Evolutionary conservation across 371 early-diverging fungal species (phyloP), one percentile per base, ranked within the genome.

Genomic region (Fennellomyces sp.): DNA sequence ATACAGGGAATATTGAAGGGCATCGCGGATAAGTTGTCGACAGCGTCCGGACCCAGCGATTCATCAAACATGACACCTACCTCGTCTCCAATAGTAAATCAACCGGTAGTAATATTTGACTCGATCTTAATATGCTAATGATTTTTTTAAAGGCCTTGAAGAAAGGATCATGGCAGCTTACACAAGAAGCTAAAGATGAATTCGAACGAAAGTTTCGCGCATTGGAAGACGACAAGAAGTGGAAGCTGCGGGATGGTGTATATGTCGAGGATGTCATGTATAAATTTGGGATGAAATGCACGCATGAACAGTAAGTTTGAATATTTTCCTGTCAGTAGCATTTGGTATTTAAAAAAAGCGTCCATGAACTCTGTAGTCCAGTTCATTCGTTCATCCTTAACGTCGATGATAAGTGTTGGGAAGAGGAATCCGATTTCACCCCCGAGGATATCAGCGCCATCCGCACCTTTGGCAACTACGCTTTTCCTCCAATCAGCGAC

Each of bases 231-330:
- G 15, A 8, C 15, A 48, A 48, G 48, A 53, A 53, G 30, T 53
- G 53, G 53, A 31, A 53, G n/a, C 8, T 53, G 19, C 15, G 53
- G 12, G 30, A n/a, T 7, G 25, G 25, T 2, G 26, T 19, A 5
- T 53, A 31, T 29, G 53, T 53, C 12, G 53, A 53, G 33, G 53
- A 53, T 29, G 25, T 30, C 19, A 53, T 53, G 19, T 28, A 28
- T 17, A 25, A 53, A 29, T 33, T 53, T 29, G 53, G 31, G 53
- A 53, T 19, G 17, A 26, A n/a, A 5, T 53, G 53, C 30, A 33
- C 29, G 12, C 33, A 31, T 29, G 53, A 53, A 17, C 53, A 53
- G 53, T 53, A 53, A 48, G 48, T 48, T 48, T n/a, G n/a, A n/a
- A n/a, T n/a, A n/a, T n/a, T n/a, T n/a, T n/a, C n/a, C n/a, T n/a